phyloP scores from a whole-genome alignment of 306 rosid species.

The Abrus pulchellus region DNA sequence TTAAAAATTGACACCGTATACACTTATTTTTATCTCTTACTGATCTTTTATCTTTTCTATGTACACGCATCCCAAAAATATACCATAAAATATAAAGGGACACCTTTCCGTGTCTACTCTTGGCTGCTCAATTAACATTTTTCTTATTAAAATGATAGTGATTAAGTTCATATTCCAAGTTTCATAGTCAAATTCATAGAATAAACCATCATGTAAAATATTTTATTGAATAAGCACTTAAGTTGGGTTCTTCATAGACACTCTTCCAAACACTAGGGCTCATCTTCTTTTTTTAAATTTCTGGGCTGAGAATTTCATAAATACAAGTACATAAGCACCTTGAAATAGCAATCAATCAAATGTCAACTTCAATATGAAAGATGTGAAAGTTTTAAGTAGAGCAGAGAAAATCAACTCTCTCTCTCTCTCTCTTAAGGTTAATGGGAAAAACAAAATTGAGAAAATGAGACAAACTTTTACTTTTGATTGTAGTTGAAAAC shows the following conservation, averaged over 20 bases:
- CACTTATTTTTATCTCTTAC: too few species aligned
- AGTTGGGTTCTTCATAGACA: neutral
- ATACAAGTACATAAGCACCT: neutral
- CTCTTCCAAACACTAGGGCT: neutral
- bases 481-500: neutral
- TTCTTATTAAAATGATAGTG: too few species aligned
- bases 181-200: too few species aligned
- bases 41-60: too few species aligned
- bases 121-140: too few species aligned
- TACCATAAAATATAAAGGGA: too few species aligned
- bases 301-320: neutral
- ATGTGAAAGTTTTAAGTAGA: neutral
- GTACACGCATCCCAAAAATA: too few species aligned
- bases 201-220: too few species aligned
- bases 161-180: too few species aligned
- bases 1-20: too few species aligned
- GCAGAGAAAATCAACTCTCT: neutral
- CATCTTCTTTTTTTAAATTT: neutral
- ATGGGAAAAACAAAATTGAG: neutral
- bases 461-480: neutral
- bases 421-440: neutral
- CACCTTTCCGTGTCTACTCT: too few species aligned
- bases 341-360: constrained; percentile 7
- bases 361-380: neutral
- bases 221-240: too few species aligned